These are phyloP conservation scores for Chaetomium sp. DNA, from an alignment of 2,329 filamentous ascomycete species.

Conservation along the genomic window DNA sequence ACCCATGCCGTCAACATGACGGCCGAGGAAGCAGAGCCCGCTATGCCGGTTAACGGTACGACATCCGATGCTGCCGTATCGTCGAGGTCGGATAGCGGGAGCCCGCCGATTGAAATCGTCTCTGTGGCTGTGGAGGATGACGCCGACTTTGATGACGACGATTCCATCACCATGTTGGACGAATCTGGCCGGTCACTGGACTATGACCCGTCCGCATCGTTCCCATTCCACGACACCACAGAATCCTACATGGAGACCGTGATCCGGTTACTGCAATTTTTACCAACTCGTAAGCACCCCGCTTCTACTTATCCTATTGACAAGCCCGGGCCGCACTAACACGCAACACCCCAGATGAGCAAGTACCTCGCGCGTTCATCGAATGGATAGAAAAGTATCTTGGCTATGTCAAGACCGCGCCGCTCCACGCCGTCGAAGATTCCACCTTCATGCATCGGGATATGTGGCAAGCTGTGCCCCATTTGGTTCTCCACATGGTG, in stretches of 20 bases:
- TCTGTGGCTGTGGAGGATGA: conserved; percentile 45
- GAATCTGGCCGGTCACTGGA: conserved; percentile 31
- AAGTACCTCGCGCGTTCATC: conserved; percentile 48
- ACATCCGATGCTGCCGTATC: conserved; percentile 40
- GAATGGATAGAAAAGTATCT: conserved; percentile 57
- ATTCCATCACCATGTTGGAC: conserved; percentile 35
- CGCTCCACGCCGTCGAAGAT: conserved; percentile 44
- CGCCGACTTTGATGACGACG: conserved; percentile 32
- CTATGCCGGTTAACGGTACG: conserved; percentile 39
- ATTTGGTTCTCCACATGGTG: conserved; percentile 46
- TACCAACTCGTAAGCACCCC: conserved; percentile 33
- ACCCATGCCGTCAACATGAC: conserved; percentile 46
- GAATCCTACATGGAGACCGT: conserved; percentile 39
- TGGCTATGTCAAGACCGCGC: conserved; percentile 42
- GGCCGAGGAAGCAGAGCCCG: conserved; percentile 50
- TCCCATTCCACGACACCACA: conserved; percentile 47
- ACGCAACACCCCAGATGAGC: conserved; percentile 43
- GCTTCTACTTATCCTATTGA: not conserved
- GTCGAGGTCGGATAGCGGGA: conserved; percentile 45
- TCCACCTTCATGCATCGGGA: conserved; percentile 48
- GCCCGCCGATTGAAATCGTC: conserved; percentile 50
- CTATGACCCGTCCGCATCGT: conserved; percentile 49
- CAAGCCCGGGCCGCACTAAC: conserved; percentile 33
- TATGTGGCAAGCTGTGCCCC: conserved; percentile 58
- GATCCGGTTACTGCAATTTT: conserved; percentile 33